Evolutionary conservation across 345 rosid genomes (phyloP), one percentile per base, ranked within the genome.

Genomic region (Moricandia arvensis): DNA sequence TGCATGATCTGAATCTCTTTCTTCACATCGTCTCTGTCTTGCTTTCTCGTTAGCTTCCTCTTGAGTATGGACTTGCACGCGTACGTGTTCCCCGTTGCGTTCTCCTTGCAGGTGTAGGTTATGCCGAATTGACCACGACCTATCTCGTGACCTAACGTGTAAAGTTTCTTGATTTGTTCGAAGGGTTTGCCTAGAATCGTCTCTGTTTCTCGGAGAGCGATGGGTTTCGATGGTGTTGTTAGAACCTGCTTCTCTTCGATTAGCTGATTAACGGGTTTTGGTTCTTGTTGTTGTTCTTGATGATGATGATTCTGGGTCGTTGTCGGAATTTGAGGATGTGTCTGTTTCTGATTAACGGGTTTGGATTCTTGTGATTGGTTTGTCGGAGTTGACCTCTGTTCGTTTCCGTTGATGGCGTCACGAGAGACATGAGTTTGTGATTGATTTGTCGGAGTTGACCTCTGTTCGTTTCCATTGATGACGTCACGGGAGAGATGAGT

Each of bases 41-140:
- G 76, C 67, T 83, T 86, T 5, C 72, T 85, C 57, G 45, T 59
- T 21, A 92, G 87, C 63, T 90, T 90, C 65, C 97, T 80, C 80
- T 90, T 90, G 60, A 90, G 79, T 55, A 90, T 86, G 4, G 96
- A 90, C 72, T 90, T 92, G 86, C 94, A 90, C 37, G 97, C 96
- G 80, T 87, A 89, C 2, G 10, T 63, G 18, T 80, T 76, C 2
- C 90, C 87, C 2, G 88, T 87, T 18, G 96, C 79, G 6, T 64
- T 85, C 88, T 93, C 91, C 3, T 80, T 78, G 75, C 96, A 93
- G n/a, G 79, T 66, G 69, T 90, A 92, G 13, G 89, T 89, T 37
- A 89, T 86, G 2, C 97, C 97, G 75, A 88, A 90, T 47, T 87
- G 94, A 3, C 97, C 97, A 64, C 96, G 86, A n/a, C 97, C 97